Base-by-base conservation (phyloP, 257 asterid genomes). In the Agastache rugosa region DNA sequence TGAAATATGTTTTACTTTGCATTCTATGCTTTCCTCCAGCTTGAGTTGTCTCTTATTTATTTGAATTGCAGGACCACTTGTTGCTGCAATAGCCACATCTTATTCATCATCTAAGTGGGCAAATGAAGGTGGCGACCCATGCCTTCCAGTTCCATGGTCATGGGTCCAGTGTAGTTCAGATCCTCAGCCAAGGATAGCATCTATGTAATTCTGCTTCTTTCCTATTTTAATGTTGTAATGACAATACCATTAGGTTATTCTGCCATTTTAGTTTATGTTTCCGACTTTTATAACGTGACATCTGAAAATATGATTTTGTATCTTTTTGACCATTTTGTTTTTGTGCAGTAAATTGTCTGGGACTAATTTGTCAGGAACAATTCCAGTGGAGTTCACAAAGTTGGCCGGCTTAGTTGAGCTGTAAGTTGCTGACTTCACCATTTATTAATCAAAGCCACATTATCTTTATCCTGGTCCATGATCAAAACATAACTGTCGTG, bases 51-150 rank as follows among this genome's bases (percentile, higher is more conserved):
- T 61, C 63, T 67, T 48, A 66, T 63, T 74, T 72, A 22, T 56
- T 73, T 67, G 83, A 72, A 29, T 85, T 79, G 72, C 91, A 95
- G 99, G 88, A 59, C 84, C 91, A 64, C 58, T 85, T 79, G 79
- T 95, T 81, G 85, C 90, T 60, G 72, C 83, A 75, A 66, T 92
- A 35, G 73, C 81, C 19, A 76, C 85, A 39, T 73, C 80, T 27
- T 87, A 83, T 83, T 54, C 89, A 47, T 83, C 87, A 20, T 79
- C 85, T 63, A 86, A 72, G 71, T 95, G 96, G 99, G 97, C 96
- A 44, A 85, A 78, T 41, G 99, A 95, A 85, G 98, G 97, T 64
- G 99, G 99, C 4, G 99, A 95, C 61, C 98, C 98, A 5, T 95
- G 99, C 86, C 82, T 95, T 71, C 99, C 99, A 6, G 88, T 84